phyloP scores from a whole-genome alignment of 2,329 filamentous ascomycete species.

The Bimuria novae-zelandiae region DNA sequence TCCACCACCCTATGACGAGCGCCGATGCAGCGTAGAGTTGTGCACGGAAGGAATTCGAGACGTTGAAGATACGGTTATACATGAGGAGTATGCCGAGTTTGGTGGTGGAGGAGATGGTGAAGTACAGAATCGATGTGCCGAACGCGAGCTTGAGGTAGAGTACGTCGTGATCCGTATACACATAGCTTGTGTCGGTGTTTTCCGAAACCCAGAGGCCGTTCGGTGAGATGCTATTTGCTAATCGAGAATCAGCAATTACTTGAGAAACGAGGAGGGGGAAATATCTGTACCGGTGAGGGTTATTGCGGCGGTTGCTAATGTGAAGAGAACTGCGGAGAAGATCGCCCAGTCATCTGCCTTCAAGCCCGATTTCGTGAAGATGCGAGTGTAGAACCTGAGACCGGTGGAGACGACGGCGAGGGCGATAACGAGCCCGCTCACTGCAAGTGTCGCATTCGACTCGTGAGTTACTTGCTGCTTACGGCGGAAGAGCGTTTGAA shows the following conservation, averaged over 20 bases:
- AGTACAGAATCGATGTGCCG: conserved; percentile 6
- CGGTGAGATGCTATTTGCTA: conserved; percentile 3
- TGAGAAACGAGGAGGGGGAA: background rate
- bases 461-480: background rate
- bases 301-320: conserved; percentile 1
- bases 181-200: conserved; percentile 5
- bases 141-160: conserved; percentile 10
- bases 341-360: conserved; percentile 6
- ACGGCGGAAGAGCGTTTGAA: background rate
- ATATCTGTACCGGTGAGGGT: background rate
- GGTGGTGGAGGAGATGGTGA: conserved; percentile 4
- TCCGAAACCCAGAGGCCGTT: conserved; percentile 11
- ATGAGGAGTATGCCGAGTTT: conserved; percentile 12
- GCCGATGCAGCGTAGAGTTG: conserved; percentile 1
- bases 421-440: conserved; percentile 3
- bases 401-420: conserved; percentile 2
- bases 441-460: conserved; percentile 1
- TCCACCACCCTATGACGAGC: conserved; percentile 9
- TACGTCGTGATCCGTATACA: conserved; percentile 6
- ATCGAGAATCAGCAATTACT: background rate
- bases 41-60: conserved; percentile 2
- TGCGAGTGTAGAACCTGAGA: conserved; percentile 1
- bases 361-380: conserved; percentile 4
- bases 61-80: conserved; percentile 13
- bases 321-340: conserved; percentile 1